Base-by-base conservation (phyloP, 257 asterid genomes). In the Voacanga thouarsii region DNA sequence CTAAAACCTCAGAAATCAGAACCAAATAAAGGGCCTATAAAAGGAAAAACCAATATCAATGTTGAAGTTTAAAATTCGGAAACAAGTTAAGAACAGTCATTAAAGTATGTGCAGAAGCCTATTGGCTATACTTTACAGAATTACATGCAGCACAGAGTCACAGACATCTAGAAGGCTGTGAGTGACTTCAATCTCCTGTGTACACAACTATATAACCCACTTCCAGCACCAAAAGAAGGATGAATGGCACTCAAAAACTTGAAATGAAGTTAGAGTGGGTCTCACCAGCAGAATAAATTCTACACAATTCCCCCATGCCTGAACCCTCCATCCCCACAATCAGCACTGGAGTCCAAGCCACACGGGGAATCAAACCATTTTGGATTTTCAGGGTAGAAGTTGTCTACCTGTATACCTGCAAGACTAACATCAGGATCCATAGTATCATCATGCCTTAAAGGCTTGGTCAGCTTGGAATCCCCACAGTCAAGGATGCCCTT, bases 361-460 rank as follows among this genome's bases (percentile, higher is more conserved):
- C 97, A 91, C 60, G 97, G 96, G 56, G 97, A 92, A 76, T 94
- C 99, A 14, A 89, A 95, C 99, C 99, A 95, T 88, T 95, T 95
- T 41, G 96, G 97, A 83, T 92, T 91, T 84, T 93, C 98, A 8
- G 89, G 90, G 71, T 90, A 95, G 88, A 95, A 93, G 78, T 88
- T 88, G 72, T 95, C 97, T 26, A 90, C 97, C 82, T 86, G 96
- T 81, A 92, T 84, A 83, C 94, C 90, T 56, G 83, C 88, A 77
- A 95, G 96, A 80, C 96, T 91, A 49, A 89, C 92, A 88, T 92
- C 98, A 51, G 93, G 78, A 82, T 90, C 97, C 82, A 93, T 84
- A 41, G 85, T 79, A 69, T 87, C 97, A 55, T 87, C 98, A 56
- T 84, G 85, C 85, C 89, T 78, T 64, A 85, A 61, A 73, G 80